These are phyloP conservation scores for Lobulomyces angularis DNA, from an alignment of 192 early-diverging fungal genomes.

Conservation along the genomic window DNA sequence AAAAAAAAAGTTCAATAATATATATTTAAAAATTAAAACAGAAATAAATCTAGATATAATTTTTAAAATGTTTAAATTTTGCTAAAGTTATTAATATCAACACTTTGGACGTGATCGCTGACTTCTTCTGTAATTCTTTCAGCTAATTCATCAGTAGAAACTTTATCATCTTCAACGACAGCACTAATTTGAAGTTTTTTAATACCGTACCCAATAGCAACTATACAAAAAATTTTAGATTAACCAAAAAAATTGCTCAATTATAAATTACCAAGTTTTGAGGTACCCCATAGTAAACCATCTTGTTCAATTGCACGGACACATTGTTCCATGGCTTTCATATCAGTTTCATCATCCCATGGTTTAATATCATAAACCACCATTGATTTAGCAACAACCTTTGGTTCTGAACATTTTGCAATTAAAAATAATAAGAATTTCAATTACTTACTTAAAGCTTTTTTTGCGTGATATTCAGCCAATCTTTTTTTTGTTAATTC, in stretches of 20 bases:
- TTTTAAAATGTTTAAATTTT: slow-evolving; percentile 64
- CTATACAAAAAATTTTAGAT: slow-evolving; percentile 7
- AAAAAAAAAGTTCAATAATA: too few species aligned
- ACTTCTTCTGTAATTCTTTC: slow-evolving; percentile 61
- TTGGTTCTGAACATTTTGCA: slow-evolving; percentile 37
- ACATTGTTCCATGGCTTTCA: slow-evolving; percentile 48
- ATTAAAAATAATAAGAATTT: slow-evolving; percentile 1
- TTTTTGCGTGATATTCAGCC: slow-evolving; percentile 81
- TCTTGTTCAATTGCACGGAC: slow-evolving; percentile 72
- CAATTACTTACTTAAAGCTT: slow-evolving; percentile 55
- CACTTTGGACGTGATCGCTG: slow-evolving; percentile 84
- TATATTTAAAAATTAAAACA: too few species aligned
- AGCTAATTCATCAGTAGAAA: slow-evolving; percentile 67
- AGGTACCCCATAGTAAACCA: slow-evolving; percentile 80
- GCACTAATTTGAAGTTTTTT: slow-evolving; percentile 89
- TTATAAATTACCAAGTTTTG: slow-evolving; percentile 30
- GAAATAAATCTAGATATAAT: not conserved
- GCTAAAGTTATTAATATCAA: slow-evolving; percentile 77
- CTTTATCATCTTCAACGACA: slow-evolving; percentile 89
- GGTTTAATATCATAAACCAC: slow-evolving; percentile 91
- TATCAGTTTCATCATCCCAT: slow-evolving; percentile 92
- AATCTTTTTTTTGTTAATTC: slow-evolving; percentile 75
- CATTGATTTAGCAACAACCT: slow-evolving; percentile 81
- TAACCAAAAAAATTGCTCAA: not conserved
- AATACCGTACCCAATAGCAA: slow-evolving; percentile 87